A percentile compares a stretch with the other conserved stretches of the same genome.
These are phyloP conservation scores for Erysiphe pulchra DNA, from an alignment of 2,329 filamentous ascomycete genomes.

Conservation along the genomic window DNA sequence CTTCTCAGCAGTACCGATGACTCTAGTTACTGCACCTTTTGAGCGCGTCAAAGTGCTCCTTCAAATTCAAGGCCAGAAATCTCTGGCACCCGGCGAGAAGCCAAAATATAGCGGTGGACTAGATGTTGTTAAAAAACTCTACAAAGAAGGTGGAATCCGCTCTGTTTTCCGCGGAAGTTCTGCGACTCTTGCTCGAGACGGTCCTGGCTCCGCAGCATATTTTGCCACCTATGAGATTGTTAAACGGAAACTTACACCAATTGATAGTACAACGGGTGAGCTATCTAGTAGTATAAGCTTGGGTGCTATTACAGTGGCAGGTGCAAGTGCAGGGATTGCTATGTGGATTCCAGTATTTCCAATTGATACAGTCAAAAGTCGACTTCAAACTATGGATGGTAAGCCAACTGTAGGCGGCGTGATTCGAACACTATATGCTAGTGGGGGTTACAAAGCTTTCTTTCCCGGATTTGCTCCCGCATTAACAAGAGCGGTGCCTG, in stretches of 20 bases:
- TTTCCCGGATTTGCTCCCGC: constrained; percentile 93
- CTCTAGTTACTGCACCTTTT: constrained; percentile 91
- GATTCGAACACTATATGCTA: constrained; percentile 56
- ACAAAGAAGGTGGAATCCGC: constrained; percentile 68
- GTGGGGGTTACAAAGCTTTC: constrained; percentile 70
- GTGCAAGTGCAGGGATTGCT: constrained; percentile 73
- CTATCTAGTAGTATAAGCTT: constrained; percentile 56
- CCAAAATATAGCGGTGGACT: constrained; percentile 68
- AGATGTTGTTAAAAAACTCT: constrained; percentile 83
- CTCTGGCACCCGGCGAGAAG: constrained; percentile 66
- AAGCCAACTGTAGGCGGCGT: constrained; percentile 59
- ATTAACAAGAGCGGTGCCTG: constrained; percentile 74
- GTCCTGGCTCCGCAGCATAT: constrained; percentile 79
- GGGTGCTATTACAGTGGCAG: constrained; percentile 59
- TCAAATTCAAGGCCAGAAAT: constrained; percentile 85
- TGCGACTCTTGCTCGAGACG: constrained; percentile 83
- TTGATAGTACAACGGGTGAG: constrained; percentile 46
- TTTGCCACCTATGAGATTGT: constrained; percentile 95
- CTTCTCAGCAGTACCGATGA: constrained; percentile 96
- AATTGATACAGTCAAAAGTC: constrained; percentile 84
- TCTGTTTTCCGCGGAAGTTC: constrained; percentile 78
- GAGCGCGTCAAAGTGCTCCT: constrained; percentile 97
- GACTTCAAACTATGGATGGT: constrained; percentile 75
- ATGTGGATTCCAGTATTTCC: constrained; percentile 99
- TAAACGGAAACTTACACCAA: constrained; percentile 66